Conservation (phyloP, 345 rosid species). For the Camelina sativa region DNA sequence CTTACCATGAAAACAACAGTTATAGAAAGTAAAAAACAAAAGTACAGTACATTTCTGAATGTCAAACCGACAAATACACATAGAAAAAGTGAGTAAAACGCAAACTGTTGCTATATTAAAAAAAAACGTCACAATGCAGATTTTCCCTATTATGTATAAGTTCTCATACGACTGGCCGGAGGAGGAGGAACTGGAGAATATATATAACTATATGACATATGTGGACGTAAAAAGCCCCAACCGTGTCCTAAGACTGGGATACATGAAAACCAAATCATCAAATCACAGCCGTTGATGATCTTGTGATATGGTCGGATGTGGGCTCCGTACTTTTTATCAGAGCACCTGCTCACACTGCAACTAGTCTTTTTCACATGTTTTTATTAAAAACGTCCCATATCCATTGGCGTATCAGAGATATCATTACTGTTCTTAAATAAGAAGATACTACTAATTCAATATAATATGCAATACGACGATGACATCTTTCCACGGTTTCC, state of each 20-base stretch:
- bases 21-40: neutral
- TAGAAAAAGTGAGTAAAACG: neutral
- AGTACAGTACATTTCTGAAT: neutral
- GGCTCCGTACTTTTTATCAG: constrained; percentile 32
- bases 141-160: neutral
- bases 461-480: constrained; percentile 21
- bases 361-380: constrained; percentile 33
- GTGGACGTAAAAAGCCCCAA: constrained; percentile 26
- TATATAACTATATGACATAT: constrained; percentile 6
- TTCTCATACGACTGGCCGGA: constrained; percentile 3
- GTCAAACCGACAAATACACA: constrained; percentile 1
- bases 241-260: constrained; percentile 34
- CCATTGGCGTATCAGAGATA: constrained; percentile 36
- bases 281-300: constrained; percentile 29
- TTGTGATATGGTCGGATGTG: constrained; percentile 27
- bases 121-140: neutral
- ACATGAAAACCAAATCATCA: constrained; percentile 9
- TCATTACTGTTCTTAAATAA: neutral
- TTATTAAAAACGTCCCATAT: neutral
- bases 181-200: neutral
- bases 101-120: neutral
- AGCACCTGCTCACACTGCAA: constrained; percentile 46
- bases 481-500: constrained; percentile 21
- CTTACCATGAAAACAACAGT: neutral
- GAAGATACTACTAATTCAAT: constrained; percentile 23